A percentile compares a stretch with the other conserved stretches of the same genome.
Evolutionary conservation across 2,329 filamentous ascomycete genomes (phyloP).

Genomic region (Verticillium isaacii): DNA sequence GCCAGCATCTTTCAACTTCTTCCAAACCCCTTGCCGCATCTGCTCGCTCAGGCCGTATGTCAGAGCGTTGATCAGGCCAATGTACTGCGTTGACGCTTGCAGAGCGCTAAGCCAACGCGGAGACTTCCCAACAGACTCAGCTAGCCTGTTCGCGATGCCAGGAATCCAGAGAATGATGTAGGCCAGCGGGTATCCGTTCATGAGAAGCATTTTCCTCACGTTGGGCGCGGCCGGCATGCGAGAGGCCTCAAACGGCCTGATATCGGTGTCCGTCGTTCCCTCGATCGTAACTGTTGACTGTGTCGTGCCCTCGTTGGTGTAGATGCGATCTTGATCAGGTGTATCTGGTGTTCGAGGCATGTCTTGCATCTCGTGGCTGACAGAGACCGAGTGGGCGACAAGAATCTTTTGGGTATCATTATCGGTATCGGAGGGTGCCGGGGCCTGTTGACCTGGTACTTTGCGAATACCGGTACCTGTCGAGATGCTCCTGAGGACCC

Average conservation of each 20-base stretch:
- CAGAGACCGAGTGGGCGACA: conserved; percentile 6
- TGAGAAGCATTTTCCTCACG: conserved; percentile 26
- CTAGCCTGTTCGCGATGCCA: conserved; percentile 27
- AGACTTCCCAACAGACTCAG: conserved; percentile 18
- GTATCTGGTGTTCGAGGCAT: conserved; percentile 4
- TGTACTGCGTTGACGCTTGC: conserved; percentile 30
- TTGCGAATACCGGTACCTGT: not conserved
- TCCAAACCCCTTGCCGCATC: conserved; percentile 10
- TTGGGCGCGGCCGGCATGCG: conserved; percentile 15
- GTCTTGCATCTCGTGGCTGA: conserved; percentile 7
- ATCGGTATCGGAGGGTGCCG: conserved; percentile 1
- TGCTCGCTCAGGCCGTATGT: conserved; percentile 32
- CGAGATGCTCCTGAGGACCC: not conserved
- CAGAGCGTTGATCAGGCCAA: conserved; percentile 30
- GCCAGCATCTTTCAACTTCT: conserved; percentile 6
- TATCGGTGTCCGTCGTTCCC: not conserved
- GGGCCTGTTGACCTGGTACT: not conserved
- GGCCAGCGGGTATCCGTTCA: conserved; percentile 31
- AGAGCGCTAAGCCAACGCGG: conserved; percentile 18
- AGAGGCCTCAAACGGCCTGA: conserved; percentile 3
- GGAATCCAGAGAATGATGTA: conserved; percentile 33
- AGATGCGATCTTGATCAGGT: not conserved
- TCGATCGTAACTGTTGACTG: conserved; percentile 3
- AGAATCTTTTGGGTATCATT: conserved; percentile 10
- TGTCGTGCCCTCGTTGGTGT: not conserved